Evolutionary conservation across 2,329 filamentous ascomycete species (phyloP), one percentile per base, ranked within the genome.

Genomic region (Spiromastix sp.): DNA sequence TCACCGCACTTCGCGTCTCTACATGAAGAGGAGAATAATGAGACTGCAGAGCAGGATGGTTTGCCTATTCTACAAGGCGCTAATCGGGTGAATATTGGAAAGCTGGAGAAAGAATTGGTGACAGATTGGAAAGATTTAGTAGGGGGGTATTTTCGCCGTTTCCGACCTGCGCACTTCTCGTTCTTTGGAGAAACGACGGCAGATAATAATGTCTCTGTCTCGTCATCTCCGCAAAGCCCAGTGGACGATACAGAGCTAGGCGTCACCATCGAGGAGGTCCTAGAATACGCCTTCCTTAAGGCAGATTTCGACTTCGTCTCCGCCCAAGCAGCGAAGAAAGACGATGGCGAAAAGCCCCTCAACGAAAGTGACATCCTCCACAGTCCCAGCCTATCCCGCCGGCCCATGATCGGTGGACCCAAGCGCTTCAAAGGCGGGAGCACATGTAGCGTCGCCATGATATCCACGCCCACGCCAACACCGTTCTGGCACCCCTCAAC

Each of bases 401-500:
- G 59, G 16, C 37, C 50, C 29, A 54, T 52, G 17, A 89, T 93
- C 42, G 85, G 85, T 18, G 84, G 84, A 12, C 61, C 70, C 2
- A 77, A 70, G 18, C 81, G 85, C 40, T 96, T 96, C 67, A 84
- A 87, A 52, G 91, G 91, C 41, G 91, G 91, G 38, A 94, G 86
- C 35, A 98, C 91, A 2, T 87, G 85, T 27, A 93, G 85, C 12
- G 67, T 95, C 12, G 87, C 80, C 1, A 71, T 98, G 52, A 85
- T 98, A 37, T 93, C 86, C 1, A 96, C 91, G 0, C 86, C 89
- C 0, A 93, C 85, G 0, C 80, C 87, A 0, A 81, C 81, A 0
- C 91, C 91, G 0, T 98, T 93, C 60, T 98, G 91, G 91, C 85
- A 96, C 50, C 91, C 91, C 0, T 75, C 79, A 3, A 81, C 85